Base-by-base conservation (phyloP, 257 asterid genomes). In the Solanum pinnatisectum region DNA sequence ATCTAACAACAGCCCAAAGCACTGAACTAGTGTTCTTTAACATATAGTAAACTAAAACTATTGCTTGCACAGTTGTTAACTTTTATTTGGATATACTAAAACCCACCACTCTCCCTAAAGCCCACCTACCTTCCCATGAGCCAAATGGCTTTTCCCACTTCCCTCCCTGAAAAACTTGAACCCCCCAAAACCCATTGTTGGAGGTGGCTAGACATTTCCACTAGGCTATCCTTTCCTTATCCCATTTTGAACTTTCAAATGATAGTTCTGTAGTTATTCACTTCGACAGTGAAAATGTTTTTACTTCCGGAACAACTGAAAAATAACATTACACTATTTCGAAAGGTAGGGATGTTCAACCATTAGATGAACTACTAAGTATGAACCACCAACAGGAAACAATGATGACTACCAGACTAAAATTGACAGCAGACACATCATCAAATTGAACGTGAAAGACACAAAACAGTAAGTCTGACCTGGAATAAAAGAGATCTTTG, bases 401-500 rank as follows among this genome's bases (percentile, higher is more conserved):
- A 78, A 25, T 25, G 63, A 25, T 14, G 63, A 42, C 8, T 20
- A 40, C 25, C 18, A 25, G 25, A 16, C 39, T 79, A 27, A 44
- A 30, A 30, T 82, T 46, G 68, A 39, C 30, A 49, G 86, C 68
- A 49, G 20, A 49, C 8, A 20, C 20, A 12, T 82, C 68, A 40
- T 77, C 60, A 77, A 36, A 10, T 32, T 16, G 87, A 82, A 86
- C 6, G 59, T 52, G 16, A n/a, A 3, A 59, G 27, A 74, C 84
- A 73, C 44, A 77, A 3, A 49, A 20, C 25, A 39, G 40, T 8
- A 71, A 74, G 32, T 40, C 88, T 60, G 42, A 95, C 99, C 95
- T 97, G 99, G 93, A 97, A 97, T 86, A 97, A 98, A 88, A 97
- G 91, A 35, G 99, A 97, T 91, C 99, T 93, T 92, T 97, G 99